phyloP scores from a whole-genome alignment of 2,329 filamentous ascomycete genomes.

The Tricladium varicosporioides region DNA sequence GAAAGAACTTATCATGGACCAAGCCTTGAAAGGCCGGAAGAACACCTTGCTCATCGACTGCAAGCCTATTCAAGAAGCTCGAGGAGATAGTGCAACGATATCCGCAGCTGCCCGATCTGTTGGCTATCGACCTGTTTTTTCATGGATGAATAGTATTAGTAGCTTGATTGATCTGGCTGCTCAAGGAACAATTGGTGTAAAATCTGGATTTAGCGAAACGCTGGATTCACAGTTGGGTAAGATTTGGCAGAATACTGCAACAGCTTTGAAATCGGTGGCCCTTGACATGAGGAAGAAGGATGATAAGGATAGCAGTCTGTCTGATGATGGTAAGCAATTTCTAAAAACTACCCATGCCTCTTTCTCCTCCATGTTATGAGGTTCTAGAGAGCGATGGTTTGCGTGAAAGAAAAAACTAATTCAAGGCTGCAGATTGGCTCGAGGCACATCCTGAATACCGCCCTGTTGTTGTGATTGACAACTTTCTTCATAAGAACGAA shows the following conservation, averaged over 20 bases:
- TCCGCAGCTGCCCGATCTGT: slow-evolving; percentile 76
- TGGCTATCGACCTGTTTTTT: slow-evolving; percentile 90
- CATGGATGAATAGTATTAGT: slow-evolving; percentile 93
- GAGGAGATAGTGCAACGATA: slow-evolving; percentile 84
- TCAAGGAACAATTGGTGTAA: slow-evolving; percentile 90
- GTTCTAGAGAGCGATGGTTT: not conserved
- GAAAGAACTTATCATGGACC: slow-evolving; percentile 80
- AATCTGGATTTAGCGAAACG: slow-evolving; percentile 91
- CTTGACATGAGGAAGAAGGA: slow-evolving; percentile 67
- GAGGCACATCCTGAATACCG: slow-evolving; percentile 84
- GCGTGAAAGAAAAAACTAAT: too few species aligned
- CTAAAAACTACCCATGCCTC: not conserved
- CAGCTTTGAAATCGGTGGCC: slow-evolving; percentile 75
- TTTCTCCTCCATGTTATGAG: not conserved
- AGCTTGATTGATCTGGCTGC: slow-evolving; percentile 90
- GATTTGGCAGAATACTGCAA: slow-evolving; percentile 80
- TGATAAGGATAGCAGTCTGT: slow-evolving; percentile 69
- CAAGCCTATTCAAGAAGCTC: slow-evolving; percentile 87
- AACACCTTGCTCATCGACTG: slow-evolving; percentile 88
- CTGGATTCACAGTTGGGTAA: slow-evolving; percentile 86
- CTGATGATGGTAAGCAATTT: slow-evolving; percentile 58
- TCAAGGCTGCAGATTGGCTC: slow-evolving; percentile 60
- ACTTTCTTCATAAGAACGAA: slow-evolving; percentile 79
- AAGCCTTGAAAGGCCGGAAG: slow-evolving; percentile 72
- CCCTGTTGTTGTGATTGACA: slow-evolving; percentile 85